Percentiles rank a stretch among this genome's conserved stretches.
These are phyloP conservation scores for Metschnikowia borealis DNA, from an alignment of 805 yeast species.

Conservation along the genomic window DNA sequence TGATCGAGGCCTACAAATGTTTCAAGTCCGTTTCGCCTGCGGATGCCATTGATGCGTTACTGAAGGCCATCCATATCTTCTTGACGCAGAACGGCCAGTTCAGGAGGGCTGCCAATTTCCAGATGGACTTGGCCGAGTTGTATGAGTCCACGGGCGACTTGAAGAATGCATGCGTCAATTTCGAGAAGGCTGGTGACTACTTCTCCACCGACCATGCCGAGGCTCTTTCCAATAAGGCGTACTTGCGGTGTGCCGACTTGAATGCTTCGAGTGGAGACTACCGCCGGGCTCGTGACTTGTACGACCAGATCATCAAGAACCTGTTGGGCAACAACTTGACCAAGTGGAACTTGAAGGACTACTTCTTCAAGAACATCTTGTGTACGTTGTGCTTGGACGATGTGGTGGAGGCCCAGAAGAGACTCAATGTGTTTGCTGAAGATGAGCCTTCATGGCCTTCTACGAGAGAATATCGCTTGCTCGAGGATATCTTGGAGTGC, in stretches of 20 bases:
- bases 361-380: conserved; percentile 76
- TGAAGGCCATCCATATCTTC: conserved; percentile 76
- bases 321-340: conserved; percentile 70
- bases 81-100: conserved; percentile 85
- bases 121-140: conserved; percentile 83
- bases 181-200: conserved; percentile 94
- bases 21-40: conserved; percentile 69
- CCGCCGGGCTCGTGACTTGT: conserved; percentile 68
- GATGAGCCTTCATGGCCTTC: conserved; percentile 76
- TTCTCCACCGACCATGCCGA: conserved; percentile 89
- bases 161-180: conserved; percentile 62
- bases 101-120: conserved; percentile 92
- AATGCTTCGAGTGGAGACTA: conserved; percentile 68
- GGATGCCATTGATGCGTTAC: conserved; percentile 73
- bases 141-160: conserved; percentile 72
- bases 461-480: conserved; percentile 71
- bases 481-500: conserved; percentile 65
- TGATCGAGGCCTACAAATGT: conserved; percentile 76
- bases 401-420: conserved; percentile 76
- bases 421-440: conserved; percentile 55
- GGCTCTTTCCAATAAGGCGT: conserved; percentile 84
- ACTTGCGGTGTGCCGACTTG: conserved; percentile 84
- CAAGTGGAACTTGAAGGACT: conserved; percentile 91
- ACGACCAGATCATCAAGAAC: conserved; percentile 73
- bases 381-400: conserved; percentile 85